Conservation (phyloP, 2,329 filamentous ascomycete genomes). For the Rasamsonia emersonii region DNA sequence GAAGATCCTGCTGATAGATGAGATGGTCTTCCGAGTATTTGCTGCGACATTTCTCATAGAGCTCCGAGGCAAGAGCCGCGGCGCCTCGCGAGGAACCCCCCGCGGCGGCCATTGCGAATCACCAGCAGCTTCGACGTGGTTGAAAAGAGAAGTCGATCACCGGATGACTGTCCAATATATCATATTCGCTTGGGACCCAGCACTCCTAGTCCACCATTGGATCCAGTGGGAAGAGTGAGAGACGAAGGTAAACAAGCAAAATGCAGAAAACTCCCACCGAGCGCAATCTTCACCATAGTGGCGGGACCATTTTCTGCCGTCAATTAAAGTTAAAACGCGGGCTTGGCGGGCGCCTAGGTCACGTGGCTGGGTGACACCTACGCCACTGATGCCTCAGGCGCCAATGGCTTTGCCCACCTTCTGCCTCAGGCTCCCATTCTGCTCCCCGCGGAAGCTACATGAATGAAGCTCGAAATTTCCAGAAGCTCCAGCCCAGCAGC, state of each 20-base stretch:
- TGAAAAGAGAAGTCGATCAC: conserved; percentile 12
- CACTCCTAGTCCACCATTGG: no score
- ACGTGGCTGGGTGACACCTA: neutral
- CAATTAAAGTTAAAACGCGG: conserved; percentile 4
- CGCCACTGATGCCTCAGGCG: conserved; percentile 6
- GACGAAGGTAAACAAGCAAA: no score
- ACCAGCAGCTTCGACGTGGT: neutral
- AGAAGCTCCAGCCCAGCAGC: conserved; percentile 27
- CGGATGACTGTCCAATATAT: no score
- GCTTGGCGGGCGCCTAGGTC: neutral
- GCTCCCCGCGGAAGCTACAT: conserved; percentile 11
- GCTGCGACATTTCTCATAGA: conserved; percentile 37
- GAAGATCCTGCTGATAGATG: conserved; percentile 39
- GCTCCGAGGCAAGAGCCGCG: conserved; percentile 33
- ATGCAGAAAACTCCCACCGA: no score
- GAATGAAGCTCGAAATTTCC: conserved; percentile 33
- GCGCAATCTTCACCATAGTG: no score
- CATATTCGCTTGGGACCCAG: no score
- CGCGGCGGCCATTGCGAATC: conserved; percentile 25
- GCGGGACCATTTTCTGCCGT: conserved; percentile 5
- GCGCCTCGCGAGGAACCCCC: conserved; percentile 21
- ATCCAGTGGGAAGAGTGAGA: no score
- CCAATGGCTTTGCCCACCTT: conserved; percentile 5
- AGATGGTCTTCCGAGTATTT: conserved; percentile 34
- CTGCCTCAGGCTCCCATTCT: conserved; percentile 17